Evolutionary conservation across 2,329 filamentous ascomycete genomes (phyloP).

Genomic region (Dactylellina haptotyla): DNA sequence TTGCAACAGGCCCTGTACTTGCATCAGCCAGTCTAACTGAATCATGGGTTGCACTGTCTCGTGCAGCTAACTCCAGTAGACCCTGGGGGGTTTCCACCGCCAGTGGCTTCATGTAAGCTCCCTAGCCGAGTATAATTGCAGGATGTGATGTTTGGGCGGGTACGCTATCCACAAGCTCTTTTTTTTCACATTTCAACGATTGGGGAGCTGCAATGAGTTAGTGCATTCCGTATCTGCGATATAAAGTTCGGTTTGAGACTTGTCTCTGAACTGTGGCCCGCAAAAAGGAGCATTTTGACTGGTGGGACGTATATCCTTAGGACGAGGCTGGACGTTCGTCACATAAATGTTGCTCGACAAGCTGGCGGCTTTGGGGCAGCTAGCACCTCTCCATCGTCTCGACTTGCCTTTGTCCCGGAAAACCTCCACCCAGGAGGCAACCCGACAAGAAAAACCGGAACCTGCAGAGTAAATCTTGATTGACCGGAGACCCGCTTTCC

Average conservation of each 20-base stretch:
- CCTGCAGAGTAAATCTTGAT: constrained; percentile 46
- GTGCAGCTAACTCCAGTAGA: constrained; percentile 28
- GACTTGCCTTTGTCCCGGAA: constrained; percentile 25
- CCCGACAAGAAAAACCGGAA: constrained; percentile 32
- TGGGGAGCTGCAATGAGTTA: constrained; percentile 23
- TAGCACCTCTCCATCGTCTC: constrained; percentile 30
- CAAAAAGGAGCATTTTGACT: constrained; percentile 19
- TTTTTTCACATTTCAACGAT: not conserved
- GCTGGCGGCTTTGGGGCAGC: no score
- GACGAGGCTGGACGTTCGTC: no score
- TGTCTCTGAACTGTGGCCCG: constrained; percentile 13
- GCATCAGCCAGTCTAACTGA: constrained; percentile 29
- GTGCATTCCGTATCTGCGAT: constrained; percentile 17
- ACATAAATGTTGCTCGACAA: no score
- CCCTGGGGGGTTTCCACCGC: constrained; percentile 11
- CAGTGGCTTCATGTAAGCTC: not conserved
- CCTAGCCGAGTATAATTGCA: constrained; percentile 2
- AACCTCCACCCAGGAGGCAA: constrained; percentile 4
- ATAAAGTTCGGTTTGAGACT: constrained; percentile 45
- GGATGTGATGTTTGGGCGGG: not conserved
- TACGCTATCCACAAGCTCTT: not conserved
- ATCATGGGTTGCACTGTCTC: constrained; percentile 46
- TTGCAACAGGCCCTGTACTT: constrained; percentile 40
- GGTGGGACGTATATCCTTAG: constrained; percentile 49
- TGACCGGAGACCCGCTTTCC: constrained; percentile 40